Conservation (phyloP, 805 yeast genomes). For the Saccharomycodes ludwigii region DNA sequence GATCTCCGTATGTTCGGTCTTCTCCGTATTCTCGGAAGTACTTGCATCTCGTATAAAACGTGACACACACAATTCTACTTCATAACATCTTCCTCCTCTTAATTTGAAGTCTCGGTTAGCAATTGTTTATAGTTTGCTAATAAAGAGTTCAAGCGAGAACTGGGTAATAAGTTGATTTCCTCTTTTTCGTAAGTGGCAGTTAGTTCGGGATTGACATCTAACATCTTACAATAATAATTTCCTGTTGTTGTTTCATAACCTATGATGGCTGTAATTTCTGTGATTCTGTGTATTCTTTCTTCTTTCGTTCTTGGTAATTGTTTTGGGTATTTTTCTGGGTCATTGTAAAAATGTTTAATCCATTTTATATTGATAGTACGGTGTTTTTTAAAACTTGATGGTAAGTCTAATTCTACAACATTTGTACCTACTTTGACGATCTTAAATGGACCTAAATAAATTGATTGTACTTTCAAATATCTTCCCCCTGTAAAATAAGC, state of each 20-base stretch:
- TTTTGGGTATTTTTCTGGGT: background rate
- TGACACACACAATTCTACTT: too few relatives aligned
- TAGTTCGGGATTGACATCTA: slow-evolving; percentile 2
- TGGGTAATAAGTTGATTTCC: too few relatives aligned
- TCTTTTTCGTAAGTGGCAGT: background rate
- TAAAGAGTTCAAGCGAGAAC: too few relatives aligned
- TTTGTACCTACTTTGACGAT: slow-evolving; percentile 1
- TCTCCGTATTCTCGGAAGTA: too few relatives aligned
- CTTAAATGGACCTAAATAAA: slow-evolving; percentile 7
- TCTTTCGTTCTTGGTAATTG: slow-evolving; percentile 1
- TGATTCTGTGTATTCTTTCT: background rate
- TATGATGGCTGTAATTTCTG: slow-evolving; percentile 1
- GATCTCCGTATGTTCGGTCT: too few relatives aligned
- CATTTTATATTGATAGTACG: slow-evolving; percentile 4
- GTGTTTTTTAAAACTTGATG: slow-evolving; percentile 1
- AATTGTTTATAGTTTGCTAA: too few relatives aligned
- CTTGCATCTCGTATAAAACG: too few relatives aligned
- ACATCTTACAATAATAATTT: slow-evolving; percentile 2
- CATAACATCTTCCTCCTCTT: too few relatives aligned
- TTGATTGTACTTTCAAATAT: slow-evolving; percentile 4
- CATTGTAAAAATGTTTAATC: background rate
- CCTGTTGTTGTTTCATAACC: too few relatives aligned
- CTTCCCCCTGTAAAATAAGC: slow-evolving; percentile 5
- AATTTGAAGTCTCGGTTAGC: too few relatives aligned
- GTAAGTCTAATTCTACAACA: slow-evolving; percentile 5